Base-by-base conservation (phyloP, 192 early-diverging fungal species). In the Mortierella claussenii region DNA sequence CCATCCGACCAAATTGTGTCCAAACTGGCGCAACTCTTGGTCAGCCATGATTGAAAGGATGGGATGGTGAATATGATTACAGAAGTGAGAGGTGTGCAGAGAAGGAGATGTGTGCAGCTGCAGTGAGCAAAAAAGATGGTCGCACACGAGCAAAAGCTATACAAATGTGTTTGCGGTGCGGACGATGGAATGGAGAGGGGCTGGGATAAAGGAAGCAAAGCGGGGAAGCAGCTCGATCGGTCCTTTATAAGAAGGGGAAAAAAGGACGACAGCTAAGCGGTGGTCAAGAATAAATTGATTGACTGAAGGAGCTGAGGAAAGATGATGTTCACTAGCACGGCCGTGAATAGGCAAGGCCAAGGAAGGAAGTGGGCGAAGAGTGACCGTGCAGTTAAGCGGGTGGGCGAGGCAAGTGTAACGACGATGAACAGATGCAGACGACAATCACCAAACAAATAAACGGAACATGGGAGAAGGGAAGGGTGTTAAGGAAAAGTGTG, bases 11-110 rank as follows among this genome's bases (percentile, higher is more conserved):
- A 76, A 3, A 31, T n/a, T 55, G 56, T 43, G 73, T 11, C 64
- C 64, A 45, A 62, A 76, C 28, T 76, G 64, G 33, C 23, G 33
- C 37, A 76, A 34, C 40, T 76, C 40, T 50, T 62, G 73, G 34
- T 76, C 73, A 67, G 73, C 73, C 73, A 76, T 76, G 45, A n/a
- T 31, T 40, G 37, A 10, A 10, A 13, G 13, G 37, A 40, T 10
- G 37, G 7, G 37, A 40, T 40, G 37, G 13, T 40, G 13, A 40
- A 40, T 10, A 40, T 40, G 37, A 10, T 13, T 40, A 10, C 13
- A 13, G 13, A 40, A 40, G 37, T 10, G 37, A 40, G 7, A n/a
- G n/a, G n/a, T n/a, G n/a, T n/a, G n/a, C 37, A 40, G 37, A 40
- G 13, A 40, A 40, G 37, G 37, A 40, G 7, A 10, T 40, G 13